Base-by-base conservation (phyloP, 306 rosid genomes). In the Myrica gale region DNA sequence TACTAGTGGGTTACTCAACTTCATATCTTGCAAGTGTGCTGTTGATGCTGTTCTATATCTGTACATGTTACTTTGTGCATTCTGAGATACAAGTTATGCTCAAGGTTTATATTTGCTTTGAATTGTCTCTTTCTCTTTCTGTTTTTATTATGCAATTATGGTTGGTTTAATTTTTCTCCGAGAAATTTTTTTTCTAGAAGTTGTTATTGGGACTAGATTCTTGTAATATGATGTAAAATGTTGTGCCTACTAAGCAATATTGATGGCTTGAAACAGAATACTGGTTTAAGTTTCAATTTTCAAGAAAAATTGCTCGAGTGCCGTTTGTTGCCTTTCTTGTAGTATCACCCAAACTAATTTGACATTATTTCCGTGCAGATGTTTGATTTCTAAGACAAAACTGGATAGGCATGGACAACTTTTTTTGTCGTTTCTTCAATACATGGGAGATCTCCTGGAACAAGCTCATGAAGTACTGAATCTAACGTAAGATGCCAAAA, bases 361-460 rank as follows among this genome's bases (percentile, higher is more conserved):
- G 50, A 46, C 7, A 68, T 0, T 45, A 75, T 71, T 73, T 85
- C 62, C 51, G 75, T 90, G 90, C 93, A 90, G 99, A 81, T 88
- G 97, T 89, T 83, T 95, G 90, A 92, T 75, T 19, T 73, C 44
- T 52, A 11, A 23, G 78, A 58, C 71, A 83, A 68, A 68, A 76
- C 72, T 71, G 46, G 55, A 73, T 76, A 63, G 45, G 69, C 83
- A 73, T 76, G 81, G 37, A 55, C 68, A 82, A 71, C 23, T 48
- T 79, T 73, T 37, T 23, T 72, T 23, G 58, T 52, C 46, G 23
- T 70, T 79, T 82, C 67, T 78, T 81, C 74, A 44, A 74, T 75
- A 63, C 48, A 77, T 68, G 26, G 69, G 42, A 26, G 75, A 80
- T 82, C 82, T 78, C 67, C 71, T 58, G 75, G 80, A 78, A 63